Percentiles rank a stretch among this genome's conserved stretches.
These are phyloP conservation scores for Hypoxylon cercidicola DNA, from an alignment of 495 filamentous ascomycete genomes.

Conservation along the genomic window DNA sequence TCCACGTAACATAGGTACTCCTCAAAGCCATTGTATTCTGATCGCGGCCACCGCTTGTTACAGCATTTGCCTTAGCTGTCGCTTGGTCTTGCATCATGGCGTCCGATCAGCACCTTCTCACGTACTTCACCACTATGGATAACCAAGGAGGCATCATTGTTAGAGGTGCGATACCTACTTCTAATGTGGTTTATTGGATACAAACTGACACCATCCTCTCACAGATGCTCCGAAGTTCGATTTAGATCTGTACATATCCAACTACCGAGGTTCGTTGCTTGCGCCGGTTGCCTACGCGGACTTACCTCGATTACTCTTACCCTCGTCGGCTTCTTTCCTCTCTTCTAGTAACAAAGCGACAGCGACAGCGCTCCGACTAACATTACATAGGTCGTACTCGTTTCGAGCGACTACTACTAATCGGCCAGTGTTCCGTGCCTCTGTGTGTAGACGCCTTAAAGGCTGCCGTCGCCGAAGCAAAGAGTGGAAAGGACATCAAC, in stretches of 20 bases:
- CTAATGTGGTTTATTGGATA: conserved; percentile 3
- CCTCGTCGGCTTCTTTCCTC: neutral
- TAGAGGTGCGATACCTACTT: conserved; percentile 48
- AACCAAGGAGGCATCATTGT: conserved; percentile 58
- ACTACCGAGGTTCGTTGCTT: conserved; percentile 77
- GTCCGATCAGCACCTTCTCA: conserved; percentile 45
- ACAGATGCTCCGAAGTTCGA: conserved; percentile 91
- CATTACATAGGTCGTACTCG: conserved; percentile 71
- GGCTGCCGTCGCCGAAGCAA: conserved; percentile 78
- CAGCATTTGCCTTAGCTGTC: neutral
- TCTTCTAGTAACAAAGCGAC: neutral
- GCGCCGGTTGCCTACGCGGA: neutral
- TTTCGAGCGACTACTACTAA: conserved; percentile 81
- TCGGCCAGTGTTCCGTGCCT: conserved; percentile 79
- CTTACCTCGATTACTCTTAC: no score
- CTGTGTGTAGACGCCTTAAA: conserved; percentile 85
- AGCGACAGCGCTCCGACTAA: conserved; percentile 23
- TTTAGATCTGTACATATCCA: conserved; percentile 89
- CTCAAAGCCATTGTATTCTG: no score
- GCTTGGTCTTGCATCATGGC: conserved; percentile 33
- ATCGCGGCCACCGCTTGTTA: no score
- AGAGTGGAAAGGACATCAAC: conserved; percentile 75
- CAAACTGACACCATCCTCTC: conserved; percentile 11
- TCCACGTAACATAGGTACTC: no score
- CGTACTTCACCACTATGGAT: conserved; percentile 58